Base-by-base conservation (phyloP, 345 rosid species). In the Euphorbia pulcherrima region DNA sequence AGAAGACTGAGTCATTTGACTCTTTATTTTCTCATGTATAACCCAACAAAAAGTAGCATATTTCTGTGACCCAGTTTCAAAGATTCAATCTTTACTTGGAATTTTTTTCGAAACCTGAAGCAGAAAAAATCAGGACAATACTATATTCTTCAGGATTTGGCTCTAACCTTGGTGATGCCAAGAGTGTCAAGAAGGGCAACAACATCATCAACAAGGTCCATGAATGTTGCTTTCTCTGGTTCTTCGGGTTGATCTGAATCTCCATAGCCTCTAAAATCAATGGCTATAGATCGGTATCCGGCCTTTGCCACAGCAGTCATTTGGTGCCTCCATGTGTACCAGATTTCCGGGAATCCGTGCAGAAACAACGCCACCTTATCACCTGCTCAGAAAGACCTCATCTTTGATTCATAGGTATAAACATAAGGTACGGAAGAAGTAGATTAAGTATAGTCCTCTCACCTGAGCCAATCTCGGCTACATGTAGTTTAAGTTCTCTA, bases 321-420 rank as follows among this genome's bases (percentile, higher is more conserved):
- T 64, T 79, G 85, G 68, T 75, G 69, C 65, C 87, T 77, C 82
- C 83, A 83, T 10, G 80, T 67, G 73, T 77, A 81, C 84, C 84
- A 81, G 52, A 75, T 73, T 56, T 77, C 77, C 0, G 82, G 81
- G 79, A 83, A 83, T 3, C 84, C 87, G 54, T 83, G 87, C 55
- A 78, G 66, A 78, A 80, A 78, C 35, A 80, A 14, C 68, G 76
- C 74, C 44, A 48, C 72, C 57, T 75, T 68, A n/a, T 57, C 18
- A 39, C 81, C 81, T 78, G 68, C 76, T 62, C 59, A 23, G 11
- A 6, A 26, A 7, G 30, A 1, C 59, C 11, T 17, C 24, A 52
- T 39, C 37, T 33, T 33, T 33, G 37, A 33, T 33, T 33, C 37
- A 33, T 2, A 33, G 37, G 7, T 33, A 33, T 33, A 33, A 33